Percentiles rank a stretch among this genome's conserved stretches.
Conservation (phyloP, 2,329 filamentous ascomycete genomes). For the Botrytis fabae region DNA sequence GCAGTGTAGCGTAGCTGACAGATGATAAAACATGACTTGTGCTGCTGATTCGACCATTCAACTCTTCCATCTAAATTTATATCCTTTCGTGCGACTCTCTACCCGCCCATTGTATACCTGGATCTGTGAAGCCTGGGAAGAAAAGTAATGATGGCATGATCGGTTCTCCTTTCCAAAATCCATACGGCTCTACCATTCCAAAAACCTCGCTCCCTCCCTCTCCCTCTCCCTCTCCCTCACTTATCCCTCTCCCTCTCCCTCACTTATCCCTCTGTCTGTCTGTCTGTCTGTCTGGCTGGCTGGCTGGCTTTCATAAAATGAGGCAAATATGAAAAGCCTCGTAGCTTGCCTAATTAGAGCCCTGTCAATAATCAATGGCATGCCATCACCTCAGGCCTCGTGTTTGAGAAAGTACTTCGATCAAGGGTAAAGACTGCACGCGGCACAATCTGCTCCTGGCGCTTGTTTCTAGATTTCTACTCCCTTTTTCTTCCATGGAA, state of each 20-base stretch:
- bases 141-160: neutral
- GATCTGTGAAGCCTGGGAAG: neutral
- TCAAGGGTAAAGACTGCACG: conserved; percentile 11
- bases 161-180: neutral
- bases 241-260: neutral
- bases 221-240: neutral
- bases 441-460: conserved; percentile 21
- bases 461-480: conserved; percentile 20
- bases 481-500: neutral
- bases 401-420: conserved; percentile 12
- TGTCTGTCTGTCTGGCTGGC: too few species aligned
- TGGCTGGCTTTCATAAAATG: neutral
- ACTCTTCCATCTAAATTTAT: neutral
- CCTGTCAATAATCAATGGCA: neutral
- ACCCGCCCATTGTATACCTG: conserved; percentile 2
- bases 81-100: neutral
- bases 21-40: conserved; percentile 16
- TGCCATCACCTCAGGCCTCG: conserved; percentile 8
- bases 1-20: neutral
- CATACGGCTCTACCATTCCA: neutral
- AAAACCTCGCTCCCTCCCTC: neutral
- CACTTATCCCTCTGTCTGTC: neutral
- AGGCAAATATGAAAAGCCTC: neutral
- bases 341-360: neutral
- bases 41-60: neutral